Evolutionary conservation across 1,284 basidiomycete genomes (phyloP), one percentile per base, ranked within the genome.

Genomic region (Ceratobasidium sp.): DNA sequence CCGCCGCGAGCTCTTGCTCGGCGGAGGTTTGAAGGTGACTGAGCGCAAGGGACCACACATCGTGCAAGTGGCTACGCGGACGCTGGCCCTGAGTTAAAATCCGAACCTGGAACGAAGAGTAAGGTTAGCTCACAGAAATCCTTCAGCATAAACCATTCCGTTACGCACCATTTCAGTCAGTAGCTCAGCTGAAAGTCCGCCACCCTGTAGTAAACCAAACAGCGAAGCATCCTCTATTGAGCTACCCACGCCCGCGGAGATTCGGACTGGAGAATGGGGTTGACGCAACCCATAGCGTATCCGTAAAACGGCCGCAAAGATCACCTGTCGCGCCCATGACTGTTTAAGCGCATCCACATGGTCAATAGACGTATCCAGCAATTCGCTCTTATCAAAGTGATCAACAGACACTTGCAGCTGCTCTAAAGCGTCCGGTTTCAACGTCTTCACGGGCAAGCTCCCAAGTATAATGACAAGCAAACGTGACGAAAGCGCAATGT

Each of bases 271-370:
- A 44, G 45, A 72, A 24, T 33, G 56, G 2, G 45, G 17, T 9
- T 72, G 69, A 50, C 57, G 56, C 19, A 84, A 72, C 7, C 84
- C 84, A 78, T 91, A 90, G 51, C 85, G 81, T 17, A 91, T 79
- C 31, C 87, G 85, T 62, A 92, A 79, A n/a, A 84, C 81, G 22
- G 89, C 84, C 0, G 85, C 82, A 15, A 85, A 76, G 22, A 86
- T 76, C 24, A 87, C 79, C 75, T 89, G 87, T 50, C 79, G 80
- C 0, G 81, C 78, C 87, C 87, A 87, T 2, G 57, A 72, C 8
- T 45, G 66, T 47, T 54, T 29, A 14, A 24, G 33, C 66, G 29
- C 36, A 69, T 41, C 27, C 66, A 41, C 57, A 51, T 36, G 45
- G 15, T 29, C 57, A 29, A n/a, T 53, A 8, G 47, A 72, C 31